Evolutionary conservation across 2,329 filamentous ascomycete species (phyloP).

Genomic region (Aspergillus jensenii): DNA sequence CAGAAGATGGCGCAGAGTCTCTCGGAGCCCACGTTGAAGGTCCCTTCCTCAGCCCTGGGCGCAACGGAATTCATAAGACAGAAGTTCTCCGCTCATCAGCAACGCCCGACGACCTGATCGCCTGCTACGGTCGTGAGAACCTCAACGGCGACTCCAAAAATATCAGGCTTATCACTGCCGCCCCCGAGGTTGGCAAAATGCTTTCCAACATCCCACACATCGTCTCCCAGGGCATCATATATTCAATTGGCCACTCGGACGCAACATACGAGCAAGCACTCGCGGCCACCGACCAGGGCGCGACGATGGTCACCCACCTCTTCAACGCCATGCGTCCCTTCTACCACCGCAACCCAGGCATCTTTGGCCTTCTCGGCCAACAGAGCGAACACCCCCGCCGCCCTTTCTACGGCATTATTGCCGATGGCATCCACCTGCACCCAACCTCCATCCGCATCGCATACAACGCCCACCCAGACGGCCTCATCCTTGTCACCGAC

Average conservation of each 20-base stretch:
- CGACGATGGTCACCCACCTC: constrained; percentile 86
- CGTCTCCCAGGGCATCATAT: constrained; percentile 65
- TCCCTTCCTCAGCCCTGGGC: constrained; percentile 77
- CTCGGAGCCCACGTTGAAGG: constrained; percentile 90
- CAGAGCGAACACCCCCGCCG: constrained; percentile 49
- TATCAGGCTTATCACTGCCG: constrained; percentile 81
- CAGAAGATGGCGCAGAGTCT: constrained; percentile 74
- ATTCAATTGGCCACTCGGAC: constrained; percentile 82
- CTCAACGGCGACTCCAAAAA: constrained; percentile 41
- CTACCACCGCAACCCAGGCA: constrained; percentile 85
- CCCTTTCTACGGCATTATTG: constrained; percentile 85
- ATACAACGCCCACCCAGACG: constrained; percentile 79
- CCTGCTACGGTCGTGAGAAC: constrained; percentile 66
- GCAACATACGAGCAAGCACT: constrained; percentile 82
- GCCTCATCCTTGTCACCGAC: constrained; percentile 87
- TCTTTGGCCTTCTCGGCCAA: constrained; percentile 79
- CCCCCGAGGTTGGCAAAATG: constrained; percentile 77
- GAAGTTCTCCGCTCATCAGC: constrained; percentile 67
- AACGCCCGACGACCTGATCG: constrained; percentile 58
- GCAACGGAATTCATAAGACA: constrained; percentile 82
- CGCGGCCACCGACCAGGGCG: constrained; percentile 68
- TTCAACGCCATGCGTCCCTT: constrained; percentile 94
- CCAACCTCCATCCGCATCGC: constrained; percentile 87
- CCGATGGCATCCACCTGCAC: constrained; percentile 87
- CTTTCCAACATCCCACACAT: constrained; percentile 67